These are phyloP conservation scores for Kwoniella shivajii DNA, from an alignment of 1,284 basidiomycete genomes.

Conservation along the genomic window DNA sequence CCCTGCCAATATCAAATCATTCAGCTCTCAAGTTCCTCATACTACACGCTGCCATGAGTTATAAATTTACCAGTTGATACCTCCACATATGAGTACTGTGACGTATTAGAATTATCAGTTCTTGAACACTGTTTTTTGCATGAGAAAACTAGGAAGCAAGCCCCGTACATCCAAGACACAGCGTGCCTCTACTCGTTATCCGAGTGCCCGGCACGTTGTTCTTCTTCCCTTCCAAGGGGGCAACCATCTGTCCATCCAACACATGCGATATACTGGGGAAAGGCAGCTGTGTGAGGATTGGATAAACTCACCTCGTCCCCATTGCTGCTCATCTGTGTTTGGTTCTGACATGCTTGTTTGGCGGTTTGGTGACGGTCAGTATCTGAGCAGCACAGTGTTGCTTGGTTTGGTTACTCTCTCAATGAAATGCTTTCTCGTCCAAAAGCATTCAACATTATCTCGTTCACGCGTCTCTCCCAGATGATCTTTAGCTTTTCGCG, in stretches of 20 bases:
- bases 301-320: slow-evolving; percentile 42
- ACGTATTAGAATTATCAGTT: slow-evolving; percentile 3
- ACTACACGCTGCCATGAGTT: too few species aligned
- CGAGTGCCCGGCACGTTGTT: too few species aligned
- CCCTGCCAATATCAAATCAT: slow-evolving; percentile 22
- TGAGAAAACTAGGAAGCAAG: slow-evolving; percentile 4
- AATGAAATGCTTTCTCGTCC: background rate
- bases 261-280: too few species aligned
- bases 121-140: background rate
- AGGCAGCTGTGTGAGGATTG: too few species aligned
- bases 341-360: background rate
- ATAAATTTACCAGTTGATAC: slow-evolving; percentile 31
- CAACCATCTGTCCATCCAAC: too few species aligned
- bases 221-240: too few species aligned
- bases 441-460: background rate
- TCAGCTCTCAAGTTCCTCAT: too few species aligned
- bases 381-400: background rate
- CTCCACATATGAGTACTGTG: slow-evolving; percentile 33
- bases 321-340: slow-evolving; percentile 19
- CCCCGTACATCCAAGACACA: too few species aligned
- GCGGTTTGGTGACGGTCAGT: background rate
- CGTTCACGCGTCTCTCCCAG: background rate
- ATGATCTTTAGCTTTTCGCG: background rate
- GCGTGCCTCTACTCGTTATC: too few species aligned
- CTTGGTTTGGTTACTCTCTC: background rate